Evolutionary conservation across 352 stramenopile species (phyloP).

Genomic region (Aphanomyces cochlioides): DNA sequence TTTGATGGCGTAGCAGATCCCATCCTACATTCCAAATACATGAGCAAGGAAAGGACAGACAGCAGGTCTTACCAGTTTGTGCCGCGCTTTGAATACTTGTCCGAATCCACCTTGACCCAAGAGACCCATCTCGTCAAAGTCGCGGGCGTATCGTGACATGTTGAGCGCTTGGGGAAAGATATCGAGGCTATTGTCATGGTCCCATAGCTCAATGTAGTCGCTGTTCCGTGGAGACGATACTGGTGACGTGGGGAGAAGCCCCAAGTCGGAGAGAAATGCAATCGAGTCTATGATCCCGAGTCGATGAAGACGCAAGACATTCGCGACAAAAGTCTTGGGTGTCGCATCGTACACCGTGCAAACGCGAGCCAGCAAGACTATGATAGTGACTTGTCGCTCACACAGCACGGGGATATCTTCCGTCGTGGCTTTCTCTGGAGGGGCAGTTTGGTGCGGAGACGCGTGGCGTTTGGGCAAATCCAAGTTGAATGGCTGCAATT

Average conservation of each 20-base stretch:
- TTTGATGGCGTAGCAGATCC: slow-evolving; percentile 32
- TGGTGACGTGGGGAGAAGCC: slow-evolving; percentile 34
- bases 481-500: slow-evolving; percentile 20
- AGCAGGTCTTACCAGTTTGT: slow-evolving; percentile 21
- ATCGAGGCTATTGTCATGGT: neutral
- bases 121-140: slow-evolving; percentile 31
- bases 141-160: slow-evolving; percentile 25
- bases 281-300: slow-evolving; percentile 35
- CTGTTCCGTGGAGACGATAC: neutral
- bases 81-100: slow-evolving; percentile 27
- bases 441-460: neutral
- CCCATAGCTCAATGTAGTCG: slow-evolving; percentile 25
- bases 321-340: slow-evolving; percentile 31
- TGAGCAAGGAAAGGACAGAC: neutral
- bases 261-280: slow-evolving; percentile 39
- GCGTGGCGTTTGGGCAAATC: slow-evolving; percentile 2
- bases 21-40: slow-evolving; percentile 11
- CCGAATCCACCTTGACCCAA: slow-evolving; percentile 30
- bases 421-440: neutral
- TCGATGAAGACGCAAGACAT: slow-evolving; percentile 29
- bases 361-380: slow-evolving; percentile 28
- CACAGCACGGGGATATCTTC: slow-evolving; percentile 24
- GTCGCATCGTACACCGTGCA: slow-evolving; percentile 31
- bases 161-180: slow-evolving; percentile 28
- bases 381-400: slow-evolving; percentile 30